A percentile compares a stretch with the other conserved stretches of the same genome.
phyloP scores from a whole-genome alignment of 192 early-diverging fungal species.

The Paraglomus brasilianum region DNA sequence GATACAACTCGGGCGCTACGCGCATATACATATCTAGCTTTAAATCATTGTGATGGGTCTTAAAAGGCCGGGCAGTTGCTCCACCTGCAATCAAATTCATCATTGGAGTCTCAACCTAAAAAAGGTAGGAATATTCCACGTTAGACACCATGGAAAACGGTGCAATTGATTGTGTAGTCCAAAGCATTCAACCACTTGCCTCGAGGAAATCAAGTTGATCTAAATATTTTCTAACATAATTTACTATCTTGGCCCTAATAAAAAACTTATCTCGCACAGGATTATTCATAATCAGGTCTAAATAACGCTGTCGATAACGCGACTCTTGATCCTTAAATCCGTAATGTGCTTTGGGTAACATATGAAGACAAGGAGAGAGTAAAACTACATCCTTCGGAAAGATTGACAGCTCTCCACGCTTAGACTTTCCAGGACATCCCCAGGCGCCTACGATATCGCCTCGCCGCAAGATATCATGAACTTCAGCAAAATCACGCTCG shows the following conservation, averaged over 20 bases:
- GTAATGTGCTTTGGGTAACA: constrained; percentile 92
- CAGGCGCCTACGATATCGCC: constrained; percentile 96
- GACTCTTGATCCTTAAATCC: constrained; percentile 97
- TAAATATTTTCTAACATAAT: constrained; percentile 93
- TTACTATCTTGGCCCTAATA: constrained; percentile 89
- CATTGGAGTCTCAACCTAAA: constrained; percentile 96
- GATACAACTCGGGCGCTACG: constrained; percentile 94
- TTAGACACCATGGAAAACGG: too few relatives aligned
- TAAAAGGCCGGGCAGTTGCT: constrained; percentile 98
- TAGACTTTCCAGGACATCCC: constrained; percentile 89
- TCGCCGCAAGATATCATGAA: constrained; percentile 81
- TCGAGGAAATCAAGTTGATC: constrained; percentile 96
- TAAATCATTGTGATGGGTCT: constrained; percentile 99
- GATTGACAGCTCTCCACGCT: constrained; percentile 94
- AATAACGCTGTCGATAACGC: constrained; percentile 95
- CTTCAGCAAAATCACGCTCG: constrained; percentile 70
- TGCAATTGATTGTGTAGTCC: too few relatives aligned
- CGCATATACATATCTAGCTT: constrained; percentile 99
- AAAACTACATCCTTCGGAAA: constrained; percentile 85
- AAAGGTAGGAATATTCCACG: too few relatives aligned
- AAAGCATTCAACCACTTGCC: constrained; percentile 25
- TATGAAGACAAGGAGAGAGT: constrained; percentile 92
- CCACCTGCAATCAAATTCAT: constrained; percentile 99
- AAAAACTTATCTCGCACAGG: constrained; percentile 93
- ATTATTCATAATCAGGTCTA: constrained; percentile 99